These are phyloP conservation scores for Trichophyton benhamiae DNA, from an alignment of 2,329 filamentous ascomycete species.

Conservation along the genomic window DNA sequence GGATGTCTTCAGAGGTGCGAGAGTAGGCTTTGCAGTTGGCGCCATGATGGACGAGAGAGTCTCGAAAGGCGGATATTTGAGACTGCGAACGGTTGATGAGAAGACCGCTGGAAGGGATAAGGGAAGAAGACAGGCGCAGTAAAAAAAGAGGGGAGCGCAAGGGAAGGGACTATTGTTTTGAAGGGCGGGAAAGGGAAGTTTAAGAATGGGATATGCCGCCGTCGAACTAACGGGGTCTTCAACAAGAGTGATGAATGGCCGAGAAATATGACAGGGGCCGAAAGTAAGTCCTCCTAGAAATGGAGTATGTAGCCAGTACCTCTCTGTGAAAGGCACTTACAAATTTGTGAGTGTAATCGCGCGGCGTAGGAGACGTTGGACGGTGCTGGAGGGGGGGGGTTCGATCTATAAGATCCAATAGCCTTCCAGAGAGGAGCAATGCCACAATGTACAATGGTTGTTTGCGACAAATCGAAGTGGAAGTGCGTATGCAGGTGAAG, in stretches of 20 bases:
- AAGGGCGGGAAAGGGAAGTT: neutral
- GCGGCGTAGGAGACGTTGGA: neutral
- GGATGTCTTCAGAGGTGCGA: constrained; percentile 26
- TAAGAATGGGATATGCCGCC: neutral
- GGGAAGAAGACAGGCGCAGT: neutral
- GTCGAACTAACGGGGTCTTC: neutral
- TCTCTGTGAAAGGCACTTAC: neutral
- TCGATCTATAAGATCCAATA: constrained; percentile 1
- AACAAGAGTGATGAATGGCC: neutral
- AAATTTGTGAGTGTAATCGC: neutral
- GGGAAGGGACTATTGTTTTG: neutral
- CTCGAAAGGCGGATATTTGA: neutral
- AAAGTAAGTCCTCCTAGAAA: neutral
- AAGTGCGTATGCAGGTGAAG: neutral
- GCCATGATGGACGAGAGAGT: constrained; percentile 5
- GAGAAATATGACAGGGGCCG: neutral
- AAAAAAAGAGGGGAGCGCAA: neutral
- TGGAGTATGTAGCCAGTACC: neutral
- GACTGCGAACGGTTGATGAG: neutral
- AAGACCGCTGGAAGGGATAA: neutral
- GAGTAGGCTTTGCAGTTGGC: constrained; percentile 8
- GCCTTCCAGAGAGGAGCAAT: neutral
- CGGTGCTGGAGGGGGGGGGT: neutral
- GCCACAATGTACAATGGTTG: neutral
- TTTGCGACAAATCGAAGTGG: neutral